A percentile compares a stretch with the other conserved stretches of the same genome.
These are phyloP conservation scores for Aspergillus leporis DNA, from an alignment of 495 filamentous ascomycete genomes.

Conservation along the genomic window DNA sequence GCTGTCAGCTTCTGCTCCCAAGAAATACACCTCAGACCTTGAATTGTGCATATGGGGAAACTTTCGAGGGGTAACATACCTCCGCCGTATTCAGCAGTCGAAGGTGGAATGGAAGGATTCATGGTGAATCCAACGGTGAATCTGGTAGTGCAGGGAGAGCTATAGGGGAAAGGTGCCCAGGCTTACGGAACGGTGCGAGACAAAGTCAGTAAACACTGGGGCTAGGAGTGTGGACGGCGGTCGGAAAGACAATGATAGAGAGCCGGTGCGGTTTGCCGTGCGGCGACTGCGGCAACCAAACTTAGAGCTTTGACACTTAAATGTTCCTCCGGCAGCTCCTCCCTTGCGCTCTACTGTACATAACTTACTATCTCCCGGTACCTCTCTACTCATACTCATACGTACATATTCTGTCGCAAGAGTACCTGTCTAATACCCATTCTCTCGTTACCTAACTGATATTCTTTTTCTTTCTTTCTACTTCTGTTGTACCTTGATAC, in stretches of 20 bases:
- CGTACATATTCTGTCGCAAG: background rate
- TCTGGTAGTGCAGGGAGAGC: background rate
- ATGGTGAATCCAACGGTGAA: constrained; percentile 20
- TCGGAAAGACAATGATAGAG: background rate
- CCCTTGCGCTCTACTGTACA: background rate
- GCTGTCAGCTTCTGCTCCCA: constrained; percentile 17
- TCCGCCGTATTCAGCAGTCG: constrained; percentile 78
- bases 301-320: background rate
- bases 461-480: background rate
- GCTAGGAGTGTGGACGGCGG: background rate
- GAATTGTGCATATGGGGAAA: background rate
- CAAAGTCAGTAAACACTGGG: background rate
- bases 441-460: background rate
- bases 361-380: background rate
- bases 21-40: background rate
- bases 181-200: background rate
- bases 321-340: background rate
- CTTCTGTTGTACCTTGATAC: background rate
- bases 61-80: constrained; percentile 53
- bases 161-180: background rate
- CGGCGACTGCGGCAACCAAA: background rate
- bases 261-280: background rate
- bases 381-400: background rate
- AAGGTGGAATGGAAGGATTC: constrained; percentile 54
- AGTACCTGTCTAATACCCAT: background rate